Conservation (phyloP, 2,329 filamentous ascomycete genomes). For the Pleurostoma richardsiae region DNA sequence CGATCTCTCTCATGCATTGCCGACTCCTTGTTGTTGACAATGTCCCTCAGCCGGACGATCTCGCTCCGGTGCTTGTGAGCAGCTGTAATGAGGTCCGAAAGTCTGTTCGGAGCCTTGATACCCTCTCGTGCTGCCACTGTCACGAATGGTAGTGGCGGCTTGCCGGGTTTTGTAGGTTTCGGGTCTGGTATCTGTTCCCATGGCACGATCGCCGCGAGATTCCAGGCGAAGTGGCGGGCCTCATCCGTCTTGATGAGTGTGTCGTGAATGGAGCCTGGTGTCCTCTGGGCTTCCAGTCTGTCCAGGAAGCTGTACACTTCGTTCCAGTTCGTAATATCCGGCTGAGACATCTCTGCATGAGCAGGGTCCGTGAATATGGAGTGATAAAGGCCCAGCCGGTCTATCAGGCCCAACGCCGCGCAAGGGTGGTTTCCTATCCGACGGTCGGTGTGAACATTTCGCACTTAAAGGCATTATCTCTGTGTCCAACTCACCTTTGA, state of each 20-base stretch:
- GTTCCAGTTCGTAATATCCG: conserved; percentile 56
- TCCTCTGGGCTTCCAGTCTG: conserved; percentile 36
- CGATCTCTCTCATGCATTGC: conserved; percentile 51
- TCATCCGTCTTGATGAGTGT: conserved; percentile 58
- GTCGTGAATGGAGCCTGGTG: conserved; percentile 41
- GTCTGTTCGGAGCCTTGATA: conserved; percentile 73
- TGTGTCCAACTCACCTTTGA: conserved; percentile 51
- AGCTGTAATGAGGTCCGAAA: conserved; percentile 61
- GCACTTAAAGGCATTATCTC: too few relatives aligned
- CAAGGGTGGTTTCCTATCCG: conserved; percentile 50
- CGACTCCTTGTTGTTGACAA: conserved; percentile 39
- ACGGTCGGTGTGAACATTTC: too few relatives aligned
- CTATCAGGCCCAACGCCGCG: conserved; percentile 58
- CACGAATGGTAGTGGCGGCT: conserved; percentile 52
- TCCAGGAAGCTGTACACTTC: conserved; percentile 60
- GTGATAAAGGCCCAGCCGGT: conserved; percentile 62
- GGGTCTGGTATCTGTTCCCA: conserved; percentile 54
- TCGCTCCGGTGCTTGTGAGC: conserved; percentile 57
- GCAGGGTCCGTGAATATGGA: conserved; percentile 70
- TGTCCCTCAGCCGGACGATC: conserved; percentile 58
- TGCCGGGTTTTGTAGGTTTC: conserved; percentile 33
- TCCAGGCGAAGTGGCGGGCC: conserved; percentile 70
- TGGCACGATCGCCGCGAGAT: conserved; percentile 68
- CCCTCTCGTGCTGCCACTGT: conserved; percentile 68
- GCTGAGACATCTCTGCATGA: conserved; percentile 42